Conservation (phyloP, 257 asterid genomes). For the Avicennia marina region DNA sequence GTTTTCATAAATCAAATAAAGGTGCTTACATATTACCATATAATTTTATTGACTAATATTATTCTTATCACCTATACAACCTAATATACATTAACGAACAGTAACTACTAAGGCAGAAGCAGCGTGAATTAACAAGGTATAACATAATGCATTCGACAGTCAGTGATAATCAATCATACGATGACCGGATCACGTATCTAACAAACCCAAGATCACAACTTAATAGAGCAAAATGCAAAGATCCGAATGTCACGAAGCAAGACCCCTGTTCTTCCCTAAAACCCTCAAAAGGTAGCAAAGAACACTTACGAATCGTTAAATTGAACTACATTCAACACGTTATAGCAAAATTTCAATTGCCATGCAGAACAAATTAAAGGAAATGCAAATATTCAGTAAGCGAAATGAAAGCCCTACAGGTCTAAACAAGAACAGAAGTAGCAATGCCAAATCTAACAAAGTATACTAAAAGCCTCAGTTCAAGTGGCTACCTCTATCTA, state of each 20-base stretch:
- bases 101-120: background rate
- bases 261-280: background rate
- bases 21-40: background rate
- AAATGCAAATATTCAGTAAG: background rate
- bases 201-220: background rate
- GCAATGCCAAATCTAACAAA: constrained; percentile 4
- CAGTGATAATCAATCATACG: background rate
- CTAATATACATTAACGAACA: background rate
- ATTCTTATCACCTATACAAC: background rate
- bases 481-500: constrained; percentile 16
- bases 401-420: constrained; percentile 2
- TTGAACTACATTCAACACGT: background rate
- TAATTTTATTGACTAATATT: background rate
- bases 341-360: background rate
- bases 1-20: background rate
- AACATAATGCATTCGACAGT: background rate
- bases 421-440: constrained; percentile 12
- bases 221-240: background rate
- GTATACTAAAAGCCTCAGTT: background rate
- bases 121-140: constrained; percentile 12
- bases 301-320: background rate
- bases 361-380: background rate
- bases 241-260: constrained; percentile 14
- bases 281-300: background rate
- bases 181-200: background rate